These are phyloP conservation scores for Trametes polyzona DNA, from an alignment of 1,284 basidiomycete species.

Conservation along the genomic window DNA sequence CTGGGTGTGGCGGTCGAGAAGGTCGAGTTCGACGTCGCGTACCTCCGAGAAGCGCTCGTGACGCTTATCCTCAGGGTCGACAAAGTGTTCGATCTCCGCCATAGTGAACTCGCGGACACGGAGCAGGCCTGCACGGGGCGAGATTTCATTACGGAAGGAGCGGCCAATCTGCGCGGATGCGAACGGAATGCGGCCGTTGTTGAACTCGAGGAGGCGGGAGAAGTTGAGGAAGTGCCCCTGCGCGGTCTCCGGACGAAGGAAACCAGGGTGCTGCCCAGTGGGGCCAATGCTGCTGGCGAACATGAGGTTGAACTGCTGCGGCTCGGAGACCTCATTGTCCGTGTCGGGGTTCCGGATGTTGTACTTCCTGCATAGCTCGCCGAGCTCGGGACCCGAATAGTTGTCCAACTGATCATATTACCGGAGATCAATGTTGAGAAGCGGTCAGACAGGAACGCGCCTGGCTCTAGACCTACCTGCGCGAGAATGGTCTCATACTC, in stretches of 20 bases:
- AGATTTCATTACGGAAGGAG: constrained; percentile 98
- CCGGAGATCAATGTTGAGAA: constrained; percentile 14
- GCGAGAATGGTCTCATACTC: constrained; percentile 88
- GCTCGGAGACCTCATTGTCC: constrained; percentile 90
- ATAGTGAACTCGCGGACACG: constrained; percentile 99
- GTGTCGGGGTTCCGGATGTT: constrained; percentile 92
- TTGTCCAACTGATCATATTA: constrained; percentile 78
- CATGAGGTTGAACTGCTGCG: constrained; percentile 98
- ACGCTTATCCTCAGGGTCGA: constrained; percentile 92
- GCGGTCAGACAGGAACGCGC: background rate
- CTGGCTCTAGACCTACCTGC: constrained; percentile 57
- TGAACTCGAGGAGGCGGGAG: constrained; percentile 95
- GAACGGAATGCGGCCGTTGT: constrained; percentile 95
- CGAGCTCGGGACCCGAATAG: constrained; percentile 88
- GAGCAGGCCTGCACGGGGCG: constrained; percentile 92
- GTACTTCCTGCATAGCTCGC: constrained; percentile 84
- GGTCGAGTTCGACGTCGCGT: constrained; percentile 72
- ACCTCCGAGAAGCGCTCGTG: constrained; percentile 88
- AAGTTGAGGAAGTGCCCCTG: constrained; percentile 99
- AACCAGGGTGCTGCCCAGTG: constrained; percentile 95
- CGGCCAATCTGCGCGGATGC: constrained; percentile 97
- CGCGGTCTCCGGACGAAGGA: constrained; percentile 96
- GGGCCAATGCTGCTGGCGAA: constrained; percentile 97
- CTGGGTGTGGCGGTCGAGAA: constrained; percentile 89
- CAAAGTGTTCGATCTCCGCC: constrained; percentile 99